Evolutionary conservation across 2,329 filamentous ascomycete species (phyloP), one percentile per base, ranked within the genome.

Genomic region (Ceratocystis eucalypticola): DNA sequence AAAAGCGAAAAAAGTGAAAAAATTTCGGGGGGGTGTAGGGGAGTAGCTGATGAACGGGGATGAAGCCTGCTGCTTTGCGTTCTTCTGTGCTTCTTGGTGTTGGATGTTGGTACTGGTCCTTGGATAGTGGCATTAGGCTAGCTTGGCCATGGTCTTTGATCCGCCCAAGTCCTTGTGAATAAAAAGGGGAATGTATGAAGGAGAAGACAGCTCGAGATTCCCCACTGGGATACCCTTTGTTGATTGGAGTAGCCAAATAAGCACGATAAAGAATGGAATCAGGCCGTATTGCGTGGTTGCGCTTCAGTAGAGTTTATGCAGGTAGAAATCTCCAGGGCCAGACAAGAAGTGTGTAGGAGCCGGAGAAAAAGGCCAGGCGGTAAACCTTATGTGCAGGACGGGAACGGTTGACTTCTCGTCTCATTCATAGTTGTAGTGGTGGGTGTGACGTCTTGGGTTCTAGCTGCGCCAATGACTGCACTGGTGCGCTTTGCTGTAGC

Each of bases 41-140:
- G 55, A 37, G 55, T 59, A 25, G 55, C 55, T 59, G 55, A 59
- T 59, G 55, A 59, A 6, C 55, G 55, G 55, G 55, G 55, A 59
- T 59, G 55, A 59, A 59, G 55, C 55, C 55, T 59, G 55, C 17
- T 59, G 28, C 30, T 59, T 59, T 59, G 25, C 55, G 25, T 59
- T 59, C 55, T 59, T 28, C 15, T 59, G 6, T 59, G 55, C 28
- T 59, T 59, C 30, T 59, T 17, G 55, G 55, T 59, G 55, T 59
- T 59, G 55, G 55, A 30, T 59, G 28, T 37, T 59, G 55, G 25
- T 59, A 33, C 55, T 53, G 30, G 55, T 59, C 55, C 53, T 57
- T 57, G 53, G 28, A 57, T 57, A 33, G 53, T 57, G 53, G 28
- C 53, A 59, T 59, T 59, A 59, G n/a, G 28, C 30, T 33, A 59